Percentiles rank a stretch among this genome's conserved stretches.
Evolutionary conservation across 306 rosid species (phyloP).

Genomic region (Corylus heterophylla): DNA sequence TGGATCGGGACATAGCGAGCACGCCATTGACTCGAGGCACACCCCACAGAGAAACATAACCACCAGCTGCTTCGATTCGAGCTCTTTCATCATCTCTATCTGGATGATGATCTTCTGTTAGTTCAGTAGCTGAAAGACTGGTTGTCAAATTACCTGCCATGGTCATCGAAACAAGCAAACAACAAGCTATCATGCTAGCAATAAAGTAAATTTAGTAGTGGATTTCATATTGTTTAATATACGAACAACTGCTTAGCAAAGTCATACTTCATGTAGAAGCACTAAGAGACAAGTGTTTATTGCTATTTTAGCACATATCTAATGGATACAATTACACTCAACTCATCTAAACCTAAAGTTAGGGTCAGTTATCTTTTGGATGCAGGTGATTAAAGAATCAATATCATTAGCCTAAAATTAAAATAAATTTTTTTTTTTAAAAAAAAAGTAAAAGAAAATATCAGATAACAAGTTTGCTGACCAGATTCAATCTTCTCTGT

Average conservation of each 20-base stretch:
- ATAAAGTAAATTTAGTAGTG: neutral
- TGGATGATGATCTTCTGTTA: slow-evolving; percentile 7
- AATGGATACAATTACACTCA: neutral
- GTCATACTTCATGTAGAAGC: neutral
- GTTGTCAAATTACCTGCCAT: neutral
- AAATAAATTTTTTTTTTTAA: neutral
- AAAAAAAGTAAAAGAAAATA: too few relatives aligned
- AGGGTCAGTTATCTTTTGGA: neutral
- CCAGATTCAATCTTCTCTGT: neutral
- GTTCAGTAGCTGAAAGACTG: neutral
- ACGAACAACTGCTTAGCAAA: neutral
- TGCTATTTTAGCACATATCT: neutral
- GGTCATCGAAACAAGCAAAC: neutral
- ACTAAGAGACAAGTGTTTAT: neutral
- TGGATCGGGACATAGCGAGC: slow-evolving; percentile 4
- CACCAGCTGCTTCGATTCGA: slow-evolving; percentile 19
- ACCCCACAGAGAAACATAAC: neutral
- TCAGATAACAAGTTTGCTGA: neutral
- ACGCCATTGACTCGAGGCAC: slow-evolving; percentile 3
- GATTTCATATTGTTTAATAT: neutral
- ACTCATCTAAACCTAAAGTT: neutral
- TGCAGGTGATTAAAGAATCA: neutral
- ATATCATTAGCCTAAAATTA: neutral
- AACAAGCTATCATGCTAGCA: neutral
- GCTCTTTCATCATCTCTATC: slow-evolving; percentile 15